phyloP scores from a whole-genome alignment of 495 filamentous ascomycete species.

The Podospora anserina region DNA sequence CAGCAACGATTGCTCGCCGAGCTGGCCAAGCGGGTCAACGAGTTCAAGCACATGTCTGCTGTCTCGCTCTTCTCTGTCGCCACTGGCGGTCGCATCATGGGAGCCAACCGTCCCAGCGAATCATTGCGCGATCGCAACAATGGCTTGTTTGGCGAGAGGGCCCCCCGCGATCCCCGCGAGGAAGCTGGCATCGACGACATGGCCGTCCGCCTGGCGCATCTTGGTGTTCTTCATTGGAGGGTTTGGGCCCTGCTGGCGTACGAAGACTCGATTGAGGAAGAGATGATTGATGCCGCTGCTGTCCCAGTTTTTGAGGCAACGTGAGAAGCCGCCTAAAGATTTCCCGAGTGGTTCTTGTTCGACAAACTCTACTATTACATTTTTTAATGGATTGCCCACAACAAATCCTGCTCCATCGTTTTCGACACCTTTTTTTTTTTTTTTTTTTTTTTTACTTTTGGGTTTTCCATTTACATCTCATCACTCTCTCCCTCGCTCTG shows the following conservation, averaged over 20 bases:
- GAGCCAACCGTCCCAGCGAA: neutral
- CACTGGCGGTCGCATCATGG: constrained; percentile 37
- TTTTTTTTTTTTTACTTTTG: neutral
- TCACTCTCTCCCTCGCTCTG: neutral
- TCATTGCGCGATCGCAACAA: constrained; percentile 22
- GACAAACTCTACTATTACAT: neutral
- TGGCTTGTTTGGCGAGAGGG: constrained; percentile 23
- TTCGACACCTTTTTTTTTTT: neutral
- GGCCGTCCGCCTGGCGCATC: constrained; percentile 70
- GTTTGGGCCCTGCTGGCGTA: constrained; percentile 78
- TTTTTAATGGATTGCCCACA: neutral
- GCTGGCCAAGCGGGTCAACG: constrained; percentile 45
- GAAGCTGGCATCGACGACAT: constrained; percentile 61
- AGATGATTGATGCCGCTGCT: constrained; percentile 8
- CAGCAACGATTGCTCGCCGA: constrained; percentile 42
- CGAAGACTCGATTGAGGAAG: constrained; percentile 34
- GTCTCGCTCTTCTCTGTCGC: constrained; percentile 52
- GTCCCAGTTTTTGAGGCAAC: neutral
- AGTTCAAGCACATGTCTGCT: constrained; percentile 48
- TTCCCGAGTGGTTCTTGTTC: neutral
- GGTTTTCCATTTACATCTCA: neutral
- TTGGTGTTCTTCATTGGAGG: constrained; percentile 80
- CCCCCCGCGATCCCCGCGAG: constrained; percentile 40
- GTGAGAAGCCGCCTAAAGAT: neutral
- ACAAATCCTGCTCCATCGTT: neutral